Base-by-base conservation (phyloP, 2,329 filamentous ascomycete species). In the Trichoderma citrinoviride region DNA sequence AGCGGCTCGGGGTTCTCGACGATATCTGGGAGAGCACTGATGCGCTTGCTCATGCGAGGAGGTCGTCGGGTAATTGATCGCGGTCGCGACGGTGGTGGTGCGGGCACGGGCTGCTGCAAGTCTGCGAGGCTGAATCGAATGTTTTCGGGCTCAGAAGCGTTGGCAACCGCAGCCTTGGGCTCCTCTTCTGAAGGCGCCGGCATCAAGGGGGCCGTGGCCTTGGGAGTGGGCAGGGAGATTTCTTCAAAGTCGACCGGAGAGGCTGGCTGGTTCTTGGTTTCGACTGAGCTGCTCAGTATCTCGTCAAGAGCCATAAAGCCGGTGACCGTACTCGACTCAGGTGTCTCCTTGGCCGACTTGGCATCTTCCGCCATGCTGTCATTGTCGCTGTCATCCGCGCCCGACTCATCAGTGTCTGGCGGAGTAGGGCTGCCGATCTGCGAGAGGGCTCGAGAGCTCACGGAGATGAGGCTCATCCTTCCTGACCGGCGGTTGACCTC, bases 1-100 rank as follows among this genome's bases (percentile, higher is more conserved):
- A 89, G 76, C 41, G 85, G 86, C 70, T 84, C 76, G 4, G 87
- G 87, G 67, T 81, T 87, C 72, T 89, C 87, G 40, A 87, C 71
- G 66, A 89, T 89, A 71, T 89, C 87, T 15, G 87, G 85, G 5
- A 89, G 80, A 52, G 82, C 72, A 7, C 85, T 87, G n/a, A 87
- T 76, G 47, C 85, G 82, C 73, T 78, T 85, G 71, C 77, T 85
- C 62, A 79, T 82, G 49, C 86, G 79, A 15, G 82, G 81, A 15
- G 86, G 86, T 52, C 81, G 80, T 64, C 83, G 80, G 2, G 82
- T 84, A 3, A 81, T 69, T 15, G 81, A 81, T 10, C 83, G 82
- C 7, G 76, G 68, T 46, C 52, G 62, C 73, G 71, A 65, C 54
- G 66, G 33, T 12, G 33, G 33, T 5, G 33, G 33, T 37, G 33